These are phyloP conservation scores for Schwanniomyces polymorphus DNA, from an alignment of 805 yeast species.

Conservation along the genomic window DNA sequence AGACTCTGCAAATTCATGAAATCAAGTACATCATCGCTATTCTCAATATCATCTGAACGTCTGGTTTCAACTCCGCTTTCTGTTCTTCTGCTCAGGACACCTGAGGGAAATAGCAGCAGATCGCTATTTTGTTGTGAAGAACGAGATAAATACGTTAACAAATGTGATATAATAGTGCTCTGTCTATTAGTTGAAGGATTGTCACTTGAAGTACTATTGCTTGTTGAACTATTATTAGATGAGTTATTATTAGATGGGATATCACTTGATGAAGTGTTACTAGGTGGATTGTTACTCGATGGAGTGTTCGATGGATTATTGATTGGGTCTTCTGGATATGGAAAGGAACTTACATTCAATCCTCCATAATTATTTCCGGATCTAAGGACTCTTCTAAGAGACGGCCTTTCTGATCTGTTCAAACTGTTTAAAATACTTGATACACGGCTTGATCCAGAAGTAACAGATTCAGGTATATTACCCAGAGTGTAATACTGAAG, in stretches of 20 bases:
- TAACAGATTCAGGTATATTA: neutral
- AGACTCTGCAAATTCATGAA: constrained; percentile 27
- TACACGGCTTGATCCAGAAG: neutral
- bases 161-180: constrained; percentile 15
- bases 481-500: constrained; percentile 2
- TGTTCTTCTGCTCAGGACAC: constrained; percentile 50
- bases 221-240: too few species aligned
- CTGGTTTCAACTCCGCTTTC: constrained; percentile 44
- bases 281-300: neutral
- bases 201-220: neutral
- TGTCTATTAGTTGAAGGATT: neutral
- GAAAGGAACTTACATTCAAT: neutral
- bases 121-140: constrained; percentile 4
- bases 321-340: neutral
- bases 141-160: constrained; percentile 19
- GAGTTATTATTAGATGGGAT: too few species aligned
- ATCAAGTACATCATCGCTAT: constrained; percentile 20
- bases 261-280: too few species aligned
- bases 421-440: constrained; percentile 3
- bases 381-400: constrained; percentile 9
- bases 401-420: neutral
- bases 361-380: constrained; percentile 9
- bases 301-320: neutral
- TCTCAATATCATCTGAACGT: constrained; percentile 9
- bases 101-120: constrained; percentile 41